Conservation (phyloP, 495 filamentous ascomycete genomes). For the Schizothecium vesticola region DNA sequence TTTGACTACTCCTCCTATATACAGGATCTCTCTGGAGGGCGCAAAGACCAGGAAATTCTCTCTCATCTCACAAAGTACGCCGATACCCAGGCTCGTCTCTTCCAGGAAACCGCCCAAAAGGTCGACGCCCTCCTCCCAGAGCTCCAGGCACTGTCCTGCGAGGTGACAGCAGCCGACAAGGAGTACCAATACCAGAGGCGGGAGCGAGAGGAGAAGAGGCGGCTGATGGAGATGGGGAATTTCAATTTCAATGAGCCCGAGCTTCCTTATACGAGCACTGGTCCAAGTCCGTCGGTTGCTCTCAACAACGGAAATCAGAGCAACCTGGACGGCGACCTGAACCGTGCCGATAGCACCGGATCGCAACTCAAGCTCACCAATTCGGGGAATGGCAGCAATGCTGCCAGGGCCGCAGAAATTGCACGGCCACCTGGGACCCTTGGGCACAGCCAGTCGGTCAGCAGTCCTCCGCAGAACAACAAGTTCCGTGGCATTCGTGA, state of each 20-base stretch:
- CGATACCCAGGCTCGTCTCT: constrained; percentile 80
- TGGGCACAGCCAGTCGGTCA: constrained; percentile 28
- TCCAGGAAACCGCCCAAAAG: constrained; percentile 75
- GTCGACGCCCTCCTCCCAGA: constrained; percentile 85
- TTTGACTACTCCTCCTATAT: constrained; percentile 99
- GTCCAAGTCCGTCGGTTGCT: constrained; percentile 17
- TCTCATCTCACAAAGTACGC: constrained; percentile 95
- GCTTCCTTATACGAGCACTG: constrained; percentile 27
- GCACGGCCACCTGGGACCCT: constrained; percentile 43
- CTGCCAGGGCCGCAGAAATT: constrained; percentile 28
- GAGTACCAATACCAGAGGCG: constrained; percentile 91
- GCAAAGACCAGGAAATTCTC: constrained; percentile 95
- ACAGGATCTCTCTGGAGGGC: constrained; percentile 94
- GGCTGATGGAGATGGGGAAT: constrained; percentile 82
- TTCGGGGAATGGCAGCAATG: constrained; percentile 25
- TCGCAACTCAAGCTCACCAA: constrained; percentile 53
- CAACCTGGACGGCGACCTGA: constrained; percentile 59
- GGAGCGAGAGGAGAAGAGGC: constrained; percentile 88
- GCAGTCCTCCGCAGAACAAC: constrained; percentile 52
- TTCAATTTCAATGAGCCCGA: constrained; percentile 75
- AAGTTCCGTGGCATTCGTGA: constrained; percentile 87
- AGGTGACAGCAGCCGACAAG: constrained; percentile 88
- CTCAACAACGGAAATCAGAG: constrained; percentile 37
- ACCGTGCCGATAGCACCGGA: constrained; percentile 65
- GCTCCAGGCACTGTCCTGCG: constrained; percentile 81